Conservation (phyloP, 805 yeast species). For the Danielia reshetovae region DNA sequence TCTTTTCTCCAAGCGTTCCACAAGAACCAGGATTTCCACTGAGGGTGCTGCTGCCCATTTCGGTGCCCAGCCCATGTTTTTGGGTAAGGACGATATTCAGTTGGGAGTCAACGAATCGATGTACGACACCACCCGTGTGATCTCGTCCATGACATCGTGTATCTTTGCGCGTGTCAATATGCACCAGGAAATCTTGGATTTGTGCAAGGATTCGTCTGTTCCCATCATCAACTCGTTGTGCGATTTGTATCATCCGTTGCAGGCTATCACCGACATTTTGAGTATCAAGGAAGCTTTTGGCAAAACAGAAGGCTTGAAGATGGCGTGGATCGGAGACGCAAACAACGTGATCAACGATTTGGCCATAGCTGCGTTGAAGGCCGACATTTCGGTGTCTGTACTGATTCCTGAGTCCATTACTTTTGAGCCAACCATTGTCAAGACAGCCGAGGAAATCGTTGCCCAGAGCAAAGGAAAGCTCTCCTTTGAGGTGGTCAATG, state of each 20-base stretch:
- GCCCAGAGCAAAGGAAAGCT: slow-evolving; percentile 42
- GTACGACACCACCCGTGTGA: slow-evolving; percentile 83
- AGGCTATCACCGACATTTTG: slow-evolving; percentile 86
- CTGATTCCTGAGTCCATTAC: slow-evolving; percentile 81
- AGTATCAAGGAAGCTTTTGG: slow-evolving; percentile 81
- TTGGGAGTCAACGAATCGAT: slow-evolving; percentile 91
- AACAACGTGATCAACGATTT: slow-evolving; percentile 94
- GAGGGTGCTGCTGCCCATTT: slow-evolving; percentile 93
- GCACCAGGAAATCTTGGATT: slow-evolving; percentile 75
- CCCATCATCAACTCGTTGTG: slow-evolving; percentile 94
- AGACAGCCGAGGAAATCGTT: slow-evolving; percentile 45
- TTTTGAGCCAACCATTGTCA: slow-evolving; percentile 52
- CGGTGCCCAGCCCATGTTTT: slow-evolving; percentile 95
- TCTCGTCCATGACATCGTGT: slow-evolving; percentile 95
- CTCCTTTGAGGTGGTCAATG: slow-evolving; percentile 56
- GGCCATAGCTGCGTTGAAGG: slow-evolving; percentile 79
- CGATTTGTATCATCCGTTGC: slow-evolving; percentile 91
- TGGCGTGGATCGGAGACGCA: slow-evolving; percentile 96
- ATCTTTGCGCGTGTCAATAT: slow-evolving; percentile 92
- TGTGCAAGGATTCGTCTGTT: slow-evolving; percentile 74
- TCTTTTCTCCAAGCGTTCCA: slow-evolving; percentile 86
- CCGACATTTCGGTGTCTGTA: slow-evolving; percentile 76
- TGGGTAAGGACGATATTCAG: slow-evolving; percentile 95
- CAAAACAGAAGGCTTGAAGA: slow-evolving; percentile 55
- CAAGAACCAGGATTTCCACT: slow-evolving; percentile 89